A percentile compares a stretch with the other conserved stretches of the same genome.
These are phyloP conservation scores for Camellia oleifera DNA, from an alignment of 179 eudicot species.

Conservation along the genomic window DNA sequence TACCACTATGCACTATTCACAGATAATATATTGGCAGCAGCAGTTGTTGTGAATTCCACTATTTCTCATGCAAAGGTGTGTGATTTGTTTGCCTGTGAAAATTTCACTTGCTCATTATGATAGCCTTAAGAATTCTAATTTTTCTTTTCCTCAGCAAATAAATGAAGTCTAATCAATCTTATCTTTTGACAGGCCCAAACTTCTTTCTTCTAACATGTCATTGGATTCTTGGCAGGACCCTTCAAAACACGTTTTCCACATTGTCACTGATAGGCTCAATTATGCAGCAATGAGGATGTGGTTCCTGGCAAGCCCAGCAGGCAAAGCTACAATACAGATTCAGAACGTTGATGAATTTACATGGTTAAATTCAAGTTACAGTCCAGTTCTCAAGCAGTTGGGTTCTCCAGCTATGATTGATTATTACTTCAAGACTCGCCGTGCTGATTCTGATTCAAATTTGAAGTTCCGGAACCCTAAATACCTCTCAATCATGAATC, in stretches of 20 bases:
- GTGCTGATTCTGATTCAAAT: constrained; percentile 71
- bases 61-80: constrained; percentile 80
- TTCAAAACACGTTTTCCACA: constrained; percentile 77
- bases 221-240: constrained; percentile 58
- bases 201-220: constrained; percentile 5
- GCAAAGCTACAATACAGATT: constrained; percentile 70
- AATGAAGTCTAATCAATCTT: background rate
- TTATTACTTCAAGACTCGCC: constrained; percentile 83
- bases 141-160: too few relatives aligned
- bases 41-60: constrained; percentile 92
- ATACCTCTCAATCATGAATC: constrained; percentile 87
- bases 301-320: constrained; percentile 83
- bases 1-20: constrained; percentile 92
- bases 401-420: constrained; percentile 79
- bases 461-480: constrained; percentile 89
- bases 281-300: constrained; percentile 99
- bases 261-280: constrained; percentile 91
- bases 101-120: background rate
- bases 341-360: constrained; percentile 92
- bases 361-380: constrained; percentile 90
- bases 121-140: background rate
- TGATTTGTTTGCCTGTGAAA: background rate
- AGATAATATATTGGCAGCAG: constrained; percentile 87
- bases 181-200: background rate
- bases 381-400: constrained; percentile 89